Base-by-base conservation (phyloP, 768 basidiomycete genomes). In the Lyophyllum decastes region DNA sequence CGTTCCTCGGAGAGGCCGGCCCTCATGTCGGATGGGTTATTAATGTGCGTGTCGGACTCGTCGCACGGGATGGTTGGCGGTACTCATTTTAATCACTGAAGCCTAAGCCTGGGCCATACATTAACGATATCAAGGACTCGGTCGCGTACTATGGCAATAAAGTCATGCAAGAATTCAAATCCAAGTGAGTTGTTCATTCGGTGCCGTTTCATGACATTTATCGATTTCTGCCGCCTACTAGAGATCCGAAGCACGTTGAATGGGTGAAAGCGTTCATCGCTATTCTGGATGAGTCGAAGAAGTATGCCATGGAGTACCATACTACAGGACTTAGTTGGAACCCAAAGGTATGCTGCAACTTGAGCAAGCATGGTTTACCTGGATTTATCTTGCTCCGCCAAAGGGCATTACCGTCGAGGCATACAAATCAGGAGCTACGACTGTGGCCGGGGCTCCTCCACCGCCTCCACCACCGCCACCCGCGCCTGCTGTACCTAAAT, bases 251-350 rank as follows among this genome's bases (percentile, higher is more conserved):
- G 64, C 94, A 95, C 63, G 82, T 86, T 16, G 92, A 94, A 68
- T 99, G 96, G 95, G 90, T 90, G 12, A 86, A 84, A 58, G 76
- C 82, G 2, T 94, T 88, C 71, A 66, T 83, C 21, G 80, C 76
- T 4, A 70, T 95, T 27, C 72, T 98, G 43, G 93, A 96, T 46
- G 88, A 86, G 47, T 79, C 90, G 67, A 86, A 86, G 60, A 85
- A 87, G 53, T 98, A 97, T 70, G 83, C 95, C 55, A 81, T 87
- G 70, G 87, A 95, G 61, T 84, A 86, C 68, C 92, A 98, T 66
- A 87, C 89, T 0, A 90, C 92, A 2, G 96, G 95, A 11, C 75
- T 98, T 11, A 70, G 79, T 16, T 99, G 97, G 97, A 98, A 98
- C 69, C 69, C 86, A 10, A 89, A 85, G 74, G 95, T 90, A 47